Percentiles rank a stretch among this genome's conserved stretches.
Evolutionary conservation across 148 eudicot species (phyloP).

Genomic region (Amaranthus hypochondriacus): DNA sequence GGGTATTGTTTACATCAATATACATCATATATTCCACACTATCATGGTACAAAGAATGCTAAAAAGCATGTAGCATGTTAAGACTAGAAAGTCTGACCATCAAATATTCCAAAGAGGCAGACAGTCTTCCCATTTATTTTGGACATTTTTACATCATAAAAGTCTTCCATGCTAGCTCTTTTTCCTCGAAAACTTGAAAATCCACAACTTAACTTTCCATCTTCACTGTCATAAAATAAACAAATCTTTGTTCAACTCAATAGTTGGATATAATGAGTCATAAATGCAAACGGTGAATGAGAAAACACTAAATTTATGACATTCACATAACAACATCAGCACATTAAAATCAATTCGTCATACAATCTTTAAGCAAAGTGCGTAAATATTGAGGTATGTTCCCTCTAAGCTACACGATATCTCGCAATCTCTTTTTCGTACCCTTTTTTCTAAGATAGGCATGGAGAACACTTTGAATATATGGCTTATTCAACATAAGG

Average conservation of each 20-base stretch:
- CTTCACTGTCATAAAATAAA: constrained; percentile 61
- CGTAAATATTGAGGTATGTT: neutral
- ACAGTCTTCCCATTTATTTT: constrained; percentile 63
- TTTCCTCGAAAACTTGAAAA: constrained; percentile 93
- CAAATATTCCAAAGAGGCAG: constrained; percentile 92
- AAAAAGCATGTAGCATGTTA: neutral
- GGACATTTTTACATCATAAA: constrained; percentile 77
- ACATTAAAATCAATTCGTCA: neutral
- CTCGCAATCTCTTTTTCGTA: neutral
- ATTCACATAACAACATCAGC: neutral
- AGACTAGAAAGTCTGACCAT: constrained; percentile 52
- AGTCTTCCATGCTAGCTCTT: constrained; percentile 98
- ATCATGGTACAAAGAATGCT: neutral
- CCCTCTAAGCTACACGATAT: no score
- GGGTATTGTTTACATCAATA: no score
- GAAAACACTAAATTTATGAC: neutral
- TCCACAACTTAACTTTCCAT: constrained; percentile 83
- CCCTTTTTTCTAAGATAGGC: neutral
- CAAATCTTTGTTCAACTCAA: constrained; percentile 13
- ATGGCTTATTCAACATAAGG: neutral
- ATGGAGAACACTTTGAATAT: neutral
- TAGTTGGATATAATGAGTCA: neutral
- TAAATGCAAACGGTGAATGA: neutral
- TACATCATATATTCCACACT: neutral
- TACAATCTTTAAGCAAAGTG: neutral